Evolutionary conservation across 2,329 filamentous ascomycete species (phyloP).

Genomic region (Colletotrichum endophyticum): DNA sequence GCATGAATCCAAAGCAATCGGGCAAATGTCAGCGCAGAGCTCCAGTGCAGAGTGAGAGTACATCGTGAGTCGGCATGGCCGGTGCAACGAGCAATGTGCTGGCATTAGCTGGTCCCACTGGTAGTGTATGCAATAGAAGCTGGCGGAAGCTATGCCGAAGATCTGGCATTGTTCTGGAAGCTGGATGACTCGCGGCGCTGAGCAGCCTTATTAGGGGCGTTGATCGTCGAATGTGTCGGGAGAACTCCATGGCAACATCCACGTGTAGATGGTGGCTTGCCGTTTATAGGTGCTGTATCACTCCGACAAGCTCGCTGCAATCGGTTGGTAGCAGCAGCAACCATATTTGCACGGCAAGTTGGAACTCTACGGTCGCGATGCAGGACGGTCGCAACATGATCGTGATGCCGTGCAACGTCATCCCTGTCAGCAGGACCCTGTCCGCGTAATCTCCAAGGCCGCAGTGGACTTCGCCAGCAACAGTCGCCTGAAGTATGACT

Average conservation of each 20-base stretch:
- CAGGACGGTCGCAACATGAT: background rate
- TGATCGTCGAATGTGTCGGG: background rate
- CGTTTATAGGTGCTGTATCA: background rate
- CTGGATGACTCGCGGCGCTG: background rate
- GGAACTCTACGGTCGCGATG: background rate
- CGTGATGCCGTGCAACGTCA: background rate
- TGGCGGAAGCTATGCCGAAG: background rate
- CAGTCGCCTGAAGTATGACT: background rate
- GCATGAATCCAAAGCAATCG: background rate
- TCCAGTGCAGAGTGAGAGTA: background rate
- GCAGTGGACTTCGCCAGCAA: conserved; percentile 3
- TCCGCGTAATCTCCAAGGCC: conserved; percentile 20
- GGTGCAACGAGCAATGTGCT: background rate
- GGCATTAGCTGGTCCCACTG: conserved; percentile 1
- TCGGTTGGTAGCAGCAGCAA: background rate
- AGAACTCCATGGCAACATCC: background rate
- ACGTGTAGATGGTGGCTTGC: background rate
- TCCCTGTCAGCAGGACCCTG: conserved; percentile 12
- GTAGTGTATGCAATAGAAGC: background rate
- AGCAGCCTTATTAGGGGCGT: background rate
- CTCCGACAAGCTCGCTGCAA: background rate
- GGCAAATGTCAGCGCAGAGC: background rate
- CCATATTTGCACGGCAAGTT: background rate
- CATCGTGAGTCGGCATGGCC: background rate
- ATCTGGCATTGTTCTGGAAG: background rate